Percentiles rank a stretch among this genome's conserved stretches.
phyloP scores from a whole-genome alignment of 768 basidiomycete genomes.

The Serendipita vermifera region DNA sequence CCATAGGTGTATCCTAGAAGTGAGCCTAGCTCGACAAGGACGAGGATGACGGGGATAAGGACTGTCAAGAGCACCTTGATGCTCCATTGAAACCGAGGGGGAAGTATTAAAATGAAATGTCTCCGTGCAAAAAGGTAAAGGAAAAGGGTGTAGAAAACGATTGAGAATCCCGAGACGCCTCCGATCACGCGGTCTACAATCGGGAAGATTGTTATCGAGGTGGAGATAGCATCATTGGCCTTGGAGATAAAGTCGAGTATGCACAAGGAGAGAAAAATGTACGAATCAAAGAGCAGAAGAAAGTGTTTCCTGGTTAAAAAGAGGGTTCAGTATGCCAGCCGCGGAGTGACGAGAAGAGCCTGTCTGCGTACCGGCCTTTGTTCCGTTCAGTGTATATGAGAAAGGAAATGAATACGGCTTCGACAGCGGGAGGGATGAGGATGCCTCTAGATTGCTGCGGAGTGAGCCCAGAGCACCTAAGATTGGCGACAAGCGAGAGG shows the following conservation, averaged over 20 bases:
- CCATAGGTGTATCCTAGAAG: slow-evolving; percentile 48
- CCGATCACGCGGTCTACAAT: slow-evolving; percentile 45
- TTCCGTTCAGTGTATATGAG: slow-evolving; percentile 39
- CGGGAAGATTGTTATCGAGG: slow-evolving; percentile 34
- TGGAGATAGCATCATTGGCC: slow-evolving; percentile 38
- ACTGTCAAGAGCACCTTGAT: slow-evolving; percentile 34
- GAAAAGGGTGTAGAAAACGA: slow-evolving; percentile 50
- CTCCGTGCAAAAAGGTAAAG: slow-evolving; percentile 43
- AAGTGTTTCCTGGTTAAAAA: slow-evolving; percentile 35
- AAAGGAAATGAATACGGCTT: slow-evolving; percentile 44
- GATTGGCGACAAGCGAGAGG: slow-evolving; percentile 53
- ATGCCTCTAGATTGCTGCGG: slow-evolving; percentile 35
- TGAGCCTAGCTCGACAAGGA: slow-evolving; percentile 47
- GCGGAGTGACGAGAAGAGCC: background rate
- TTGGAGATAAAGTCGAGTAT: slow-evolving; percentile 50
- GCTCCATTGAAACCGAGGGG: slow-evolving; percentile 34
- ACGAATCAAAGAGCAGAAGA: slow-evolving; percentile 49
- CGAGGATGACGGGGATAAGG: slow-evolving; percentile 43
- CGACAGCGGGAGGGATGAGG: slow-evolving; percentile 50
- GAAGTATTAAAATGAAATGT: slow-evolving; percentile 41
- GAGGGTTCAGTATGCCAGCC: slow-evolving; percentile 10
- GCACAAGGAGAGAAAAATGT: slow-evolving; percentile 44
- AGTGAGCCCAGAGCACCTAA: slow-evolving; percentile 52
- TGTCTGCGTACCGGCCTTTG: slow-evolving; percentile 34
- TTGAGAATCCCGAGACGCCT: slow-evolving; percentile 48